Percentiles rank a stretch among this genome's conserved stretches.
Conservation (phyloP, 768 basidiomycete genomes). For the Tubosaeta brunneosetosa region DNA sequence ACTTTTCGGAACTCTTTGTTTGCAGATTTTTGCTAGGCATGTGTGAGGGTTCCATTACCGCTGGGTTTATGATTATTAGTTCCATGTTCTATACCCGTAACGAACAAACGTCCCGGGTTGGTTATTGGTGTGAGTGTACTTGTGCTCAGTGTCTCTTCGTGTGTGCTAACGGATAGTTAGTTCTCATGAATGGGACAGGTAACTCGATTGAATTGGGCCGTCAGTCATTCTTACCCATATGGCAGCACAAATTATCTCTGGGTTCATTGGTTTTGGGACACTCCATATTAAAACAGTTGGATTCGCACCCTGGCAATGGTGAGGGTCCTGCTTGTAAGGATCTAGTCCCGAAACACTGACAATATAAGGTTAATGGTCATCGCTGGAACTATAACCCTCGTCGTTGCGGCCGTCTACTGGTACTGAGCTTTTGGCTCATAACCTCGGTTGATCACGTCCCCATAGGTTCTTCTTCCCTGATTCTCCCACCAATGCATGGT, state of each 20-base stretch:
- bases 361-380: slow-evolving; percentile 61
- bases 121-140: slow-evolving; percentile 65
- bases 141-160: background rate
- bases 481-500: slow-evolving; percentile 72
- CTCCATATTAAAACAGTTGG: slow-evolving; percentile 53
- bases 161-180: slow-evolving; percentile 28
- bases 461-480: slow-evolving; percentile 66
- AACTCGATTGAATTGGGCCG: background rate
- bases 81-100: slow-evolving; percentile 75
- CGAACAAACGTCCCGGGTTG: slow-evolving; percentile 65
- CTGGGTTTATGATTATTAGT: slow-evolving; percentile 72
- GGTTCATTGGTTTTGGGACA: slow-evolving; percentile 63
- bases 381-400: slow-evolving; percentile 55
- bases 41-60: slow-evolving; percentile 69
- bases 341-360: background rate
- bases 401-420: slow-evolving; percentile 53
- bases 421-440: slow-evolving; percentile 15
- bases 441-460: background rate
- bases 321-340: slow-evolving; percentile 3
- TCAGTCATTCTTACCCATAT: slow-evolving; percentile 4
- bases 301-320: slow-evolving; percentile 77
- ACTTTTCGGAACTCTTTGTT: slow-evolving; percentile 59
- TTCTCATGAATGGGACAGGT: slow-evolving; percentile 75
- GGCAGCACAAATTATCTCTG: slow-evolving; percentile 64
- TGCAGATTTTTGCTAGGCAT: slow-evolving; percentile 64